Percentiles rank a stretch among this genome's conserved stretches.
phyloP scores from a whole-genome alignment of 1,139 yeast genomes.

The Citeromyces siamensis region DNA sequence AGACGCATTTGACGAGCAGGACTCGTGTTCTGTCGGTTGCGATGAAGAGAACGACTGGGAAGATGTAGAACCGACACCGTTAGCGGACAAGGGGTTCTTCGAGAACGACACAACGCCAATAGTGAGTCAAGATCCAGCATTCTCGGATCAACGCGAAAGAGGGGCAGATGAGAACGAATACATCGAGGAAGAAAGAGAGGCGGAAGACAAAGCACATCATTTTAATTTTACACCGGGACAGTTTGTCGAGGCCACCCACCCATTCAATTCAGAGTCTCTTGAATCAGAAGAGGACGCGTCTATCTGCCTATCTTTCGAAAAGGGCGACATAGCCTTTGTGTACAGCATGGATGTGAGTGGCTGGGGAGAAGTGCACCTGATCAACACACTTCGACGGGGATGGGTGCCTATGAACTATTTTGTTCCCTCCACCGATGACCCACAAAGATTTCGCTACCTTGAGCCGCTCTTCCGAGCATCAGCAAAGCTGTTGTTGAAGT shows the following conservation, averaged over 20 bases:
- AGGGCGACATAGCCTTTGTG: slow-evolving; percentile 73
- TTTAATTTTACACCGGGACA: not conserved
- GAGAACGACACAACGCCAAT: not conserved
- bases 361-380: slow-evolving; percentile 91
- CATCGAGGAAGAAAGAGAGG: slow-evolving; percentile 1
- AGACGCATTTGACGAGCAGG: not conserved
- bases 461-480: slow-evolving; percentile 58
- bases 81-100: not conserved
- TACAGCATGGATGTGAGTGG: slow-evolving; percentile 89
- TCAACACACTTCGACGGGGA: slow-evolving; percentile 64
- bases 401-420: slow-evolving; percentile 98
- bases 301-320: slow-evolving; percentile 73
- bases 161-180: not conserved
- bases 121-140: not conserved
- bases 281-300: slow-evolving; percentile 58
- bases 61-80: slow-evolving; percentile 3
- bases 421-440: slow-evolving; percentile 33
- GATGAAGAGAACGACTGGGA: not conserved
- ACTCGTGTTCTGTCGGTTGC: not conserved
- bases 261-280: slow-evolving; percentile 62
- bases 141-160: no score
- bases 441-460: slow-evolving; percentile 3
- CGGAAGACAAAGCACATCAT: not conserved
- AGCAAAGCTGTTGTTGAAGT: slow-evolving; percentile 64
- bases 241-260: slow-evolving; percentile 58